Evolutionary conservation across 768 basidiomycete species (phyloP).

Genomic region (Obba rivulosa): DNA sequence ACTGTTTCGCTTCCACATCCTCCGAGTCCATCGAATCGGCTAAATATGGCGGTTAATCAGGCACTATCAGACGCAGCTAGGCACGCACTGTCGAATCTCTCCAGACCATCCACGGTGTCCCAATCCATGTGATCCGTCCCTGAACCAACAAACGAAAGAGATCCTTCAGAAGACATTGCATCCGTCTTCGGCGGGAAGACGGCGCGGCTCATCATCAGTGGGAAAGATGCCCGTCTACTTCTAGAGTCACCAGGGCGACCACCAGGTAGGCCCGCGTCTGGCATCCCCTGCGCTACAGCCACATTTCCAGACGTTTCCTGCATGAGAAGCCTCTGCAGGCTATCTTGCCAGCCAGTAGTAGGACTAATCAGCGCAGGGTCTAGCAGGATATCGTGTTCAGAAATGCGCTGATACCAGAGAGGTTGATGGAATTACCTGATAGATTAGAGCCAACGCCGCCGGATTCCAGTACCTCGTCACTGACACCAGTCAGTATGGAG

Average conservation of each 20-base stretch:
- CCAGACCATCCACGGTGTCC: conserved; percentile 3
- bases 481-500: conserved; percentile 19
- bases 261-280: not conserved
- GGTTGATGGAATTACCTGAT: not conserved
- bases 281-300: not conserved
- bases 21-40: conserved; percentile 3
- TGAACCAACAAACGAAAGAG: not conserved
- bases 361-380: conserved; percentile 12
- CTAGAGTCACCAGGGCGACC: conserved; percentile 1
- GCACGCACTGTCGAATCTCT: conserved; percentile 2
- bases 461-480: conserved; percentile 12
- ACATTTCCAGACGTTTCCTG: not conserved
- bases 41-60: not conserved
- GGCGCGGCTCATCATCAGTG: conserved; percentile 2
- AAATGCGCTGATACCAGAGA: not conserved
- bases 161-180: not conserved
- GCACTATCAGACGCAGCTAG: not conserved
- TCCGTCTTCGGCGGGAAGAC: not conserved
- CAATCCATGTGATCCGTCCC: not conserved
- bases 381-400: not conserved
- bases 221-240: conserved; percentile 10
- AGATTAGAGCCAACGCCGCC: conserved; percentile 3
- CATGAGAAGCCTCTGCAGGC: conserved; percentile 8
- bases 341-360: conserved; percentile 16
- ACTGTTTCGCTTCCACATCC: not conserved